Base-by-base conservation (phyloP, 257 asterid species). In the Nicotiana undulata region DNA sequence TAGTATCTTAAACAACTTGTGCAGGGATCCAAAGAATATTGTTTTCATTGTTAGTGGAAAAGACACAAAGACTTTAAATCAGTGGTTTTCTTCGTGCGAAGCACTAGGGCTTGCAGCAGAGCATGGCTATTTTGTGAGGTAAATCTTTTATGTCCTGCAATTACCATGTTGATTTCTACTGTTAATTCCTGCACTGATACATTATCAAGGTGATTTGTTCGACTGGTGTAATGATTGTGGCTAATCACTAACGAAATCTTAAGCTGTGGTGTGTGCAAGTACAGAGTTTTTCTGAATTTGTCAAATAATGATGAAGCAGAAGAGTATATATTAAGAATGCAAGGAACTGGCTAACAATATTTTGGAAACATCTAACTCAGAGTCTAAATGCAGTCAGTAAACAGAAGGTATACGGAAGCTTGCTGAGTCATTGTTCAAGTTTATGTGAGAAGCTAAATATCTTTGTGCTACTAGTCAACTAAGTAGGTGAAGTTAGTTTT, bases 21-120 rank as follows among this genome's bases (percentile, higher is more conserved):
- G 98, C 84, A 86, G 82, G 74, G 98, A 93, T 82, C 80, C 89
- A 18, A 89, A 83, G 78, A 93, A 93, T 74, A 87, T 88, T 0
- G 98, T 92, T 55, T 93, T 88, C 56, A 86, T 92, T 77, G 96
- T 92, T 3, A 93, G 98, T 84, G 95, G 98, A 85, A 92, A 92
- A 85, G 92, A 86, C 67, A 90, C 85, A 72, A 87, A 86, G 79
- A 89, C 86, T 17, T 84, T 93, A 58, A 89, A 90, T 3, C 84
- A 84, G 34, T 92, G 97, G 97, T 93, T 93, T 83, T 68, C 90
- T 15, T 88, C 94, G 22, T 89, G 98, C 29, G 89, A 89, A 63
- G 87, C 86, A 59, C 56, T 93, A 70, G 96, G 91, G 10, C 68
- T 93, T 79, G 98, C 96, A 44, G 96, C 98, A 12, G 98, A 93